Conservation (phyloP, 495 filamentous ascomycete genomes). For the Hypomontagnella monticulosa region DNA sequence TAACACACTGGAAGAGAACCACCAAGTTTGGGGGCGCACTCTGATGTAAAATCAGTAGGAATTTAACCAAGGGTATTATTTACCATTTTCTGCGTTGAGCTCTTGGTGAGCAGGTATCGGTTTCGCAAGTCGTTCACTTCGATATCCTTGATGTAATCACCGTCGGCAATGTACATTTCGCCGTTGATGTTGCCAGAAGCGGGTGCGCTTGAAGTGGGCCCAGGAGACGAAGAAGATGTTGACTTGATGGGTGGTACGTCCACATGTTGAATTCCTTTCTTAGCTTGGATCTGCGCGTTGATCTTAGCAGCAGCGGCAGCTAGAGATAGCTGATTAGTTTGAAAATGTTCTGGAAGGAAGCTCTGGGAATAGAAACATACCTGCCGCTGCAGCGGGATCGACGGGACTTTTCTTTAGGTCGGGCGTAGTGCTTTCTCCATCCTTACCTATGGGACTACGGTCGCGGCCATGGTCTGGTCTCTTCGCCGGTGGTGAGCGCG, state of each 20-base stretch:
- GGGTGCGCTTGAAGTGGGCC: constrained; percentile 33
- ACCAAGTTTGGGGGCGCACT: constrained; percentile 53
- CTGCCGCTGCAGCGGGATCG: constrained; percentile 88
- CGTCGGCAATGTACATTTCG: constrained; percentile 92
- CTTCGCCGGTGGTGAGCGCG: constrained; percentile 78
- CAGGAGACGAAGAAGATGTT: constrained; percentile 42
- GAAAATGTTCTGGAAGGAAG: background rate
- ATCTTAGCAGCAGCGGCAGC: constrained; percentile 93
- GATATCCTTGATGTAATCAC: constrained; percentile 97
- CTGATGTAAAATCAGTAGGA: constrained; percentile 82
- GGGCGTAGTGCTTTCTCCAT: constrained; percentile 61
- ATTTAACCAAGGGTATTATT: constrained; percentile 73
- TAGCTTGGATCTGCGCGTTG: constrained; percentile 90
- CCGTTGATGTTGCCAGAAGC: constrained; percentile 71
- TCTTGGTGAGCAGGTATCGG: constrained; percentile 97
- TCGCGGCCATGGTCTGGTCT: constrained; percentile 69
- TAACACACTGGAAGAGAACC: constrained; percentile 49
- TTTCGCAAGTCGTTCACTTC: constrained; percentile 98
- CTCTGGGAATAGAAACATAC: constrained; percentile 55
- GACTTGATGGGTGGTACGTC: constrained; percentile 89
- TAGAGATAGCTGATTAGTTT: constrained; percentile 51
- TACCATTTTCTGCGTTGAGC: constrained; percentile 99
- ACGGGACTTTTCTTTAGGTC: constrained; percentile 57
- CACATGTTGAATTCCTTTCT: constrained; percentile 92
- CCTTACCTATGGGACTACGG: constrained; percentile 77